Percentiles rank a stretch among this genome's conserved stretches.
These are phyloP conservation scores for Phytophthora citrophthora DNA, from an alignment of 352 stramenopile genomes.

Conservation along the genomic window DNA sequence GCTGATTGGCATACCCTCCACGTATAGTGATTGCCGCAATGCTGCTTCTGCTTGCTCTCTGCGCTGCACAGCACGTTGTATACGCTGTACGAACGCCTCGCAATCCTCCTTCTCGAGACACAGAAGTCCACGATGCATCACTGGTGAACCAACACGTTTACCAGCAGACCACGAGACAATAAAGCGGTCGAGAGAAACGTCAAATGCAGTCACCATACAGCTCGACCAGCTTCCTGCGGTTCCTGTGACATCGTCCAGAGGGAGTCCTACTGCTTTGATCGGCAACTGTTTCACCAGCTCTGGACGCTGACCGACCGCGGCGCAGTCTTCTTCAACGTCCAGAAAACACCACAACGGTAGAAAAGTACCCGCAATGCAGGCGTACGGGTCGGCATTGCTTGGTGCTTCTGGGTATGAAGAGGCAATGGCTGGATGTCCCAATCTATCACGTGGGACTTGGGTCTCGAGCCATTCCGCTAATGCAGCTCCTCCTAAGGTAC, in stretches of 20 bases:
- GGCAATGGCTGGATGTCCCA: constrained; percentile 52
- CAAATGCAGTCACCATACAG: constrained; percentile 79
- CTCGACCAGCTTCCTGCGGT: constrained; percentile 70
- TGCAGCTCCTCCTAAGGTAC: constrained; percentile 31
- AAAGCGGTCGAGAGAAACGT: constrained; percentile 49
- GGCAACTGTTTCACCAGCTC: constrained; percentile 39
- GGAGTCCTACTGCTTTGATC: constrained; percentile 70
- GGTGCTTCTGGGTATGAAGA: constrained; percentile 15
- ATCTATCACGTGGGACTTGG: constrained; percentile 44
- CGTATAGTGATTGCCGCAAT: constrained; percentile 66
- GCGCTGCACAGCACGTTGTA: constrained; percentile 48
- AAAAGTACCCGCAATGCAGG: constrained; percentile 55
- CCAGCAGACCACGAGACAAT: constrained; percentile 80
- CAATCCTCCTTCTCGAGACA: constrained; percentile 68
- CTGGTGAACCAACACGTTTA: constrained; percentile 69
- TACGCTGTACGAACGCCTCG: constrained; percentile 50
- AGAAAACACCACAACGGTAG: constrained; percentile 80
- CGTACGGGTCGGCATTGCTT: constrained; percentile 12
- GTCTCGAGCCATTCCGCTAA: constrained; percentile 58
- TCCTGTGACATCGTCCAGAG: constrained; percentile 63
- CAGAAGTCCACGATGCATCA: constrained; percentile 67
- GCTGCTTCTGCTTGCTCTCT: constrained; percentile 68
- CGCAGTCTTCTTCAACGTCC: constrained; percentile 48
- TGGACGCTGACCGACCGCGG: constrained; percentile 3
- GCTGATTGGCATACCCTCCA: constrained; percentile 82